phyloP scores from a whole-genome alignment of 495 filamentous ascomycete genomes.

The Choiromyces venosus region DNA sequence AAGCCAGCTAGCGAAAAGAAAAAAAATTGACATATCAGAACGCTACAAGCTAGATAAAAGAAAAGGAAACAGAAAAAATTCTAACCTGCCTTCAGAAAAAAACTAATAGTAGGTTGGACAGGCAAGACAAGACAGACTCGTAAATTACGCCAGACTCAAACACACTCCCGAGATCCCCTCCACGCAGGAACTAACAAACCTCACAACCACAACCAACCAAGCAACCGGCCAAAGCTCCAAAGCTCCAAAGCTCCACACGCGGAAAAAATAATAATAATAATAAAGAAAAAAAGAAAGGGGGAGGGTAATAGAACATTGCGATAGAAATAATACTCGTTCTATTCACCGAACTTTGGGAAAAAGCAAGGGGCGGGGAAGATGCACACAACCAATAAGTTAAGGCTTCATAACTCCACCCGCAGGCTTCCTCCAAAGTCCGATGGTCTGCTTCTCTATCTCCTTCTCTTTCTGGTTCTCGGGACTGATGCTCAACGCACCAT shows the following conservation, averaged over 20 bases:
- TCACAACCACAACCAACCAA: neutral
- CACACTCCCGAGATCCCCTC: neutral
- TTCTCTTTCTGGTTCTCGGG: conserved; percentile 52
- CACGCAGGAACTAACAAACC: neutral
- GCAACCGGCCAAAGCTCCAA: neutral
- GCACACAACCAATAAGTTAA: conserved; percentile 5
- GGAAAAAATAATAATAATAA: neutral
- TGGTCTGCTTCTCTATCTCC: conserved; percentile 45
- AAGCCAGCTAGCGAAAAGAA: neutral
- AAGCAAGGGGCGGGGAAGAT: neutral
- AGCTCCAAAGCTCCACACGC: too few relatives aligned
- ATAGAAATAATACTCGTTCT: neutral
- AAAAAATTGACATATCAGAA: neutral
- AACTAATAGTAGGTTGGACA: neutral
- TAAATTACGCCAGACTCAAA: neutral
- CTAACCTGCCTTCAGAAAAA: neutral
- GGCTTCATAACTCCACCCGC: conserved; percentile 41
- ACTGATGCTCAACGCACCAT: conserved; percentile 62
- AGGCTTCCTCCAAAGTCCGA: conserved; percentile 42
- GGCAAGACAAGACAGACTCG: neutral
- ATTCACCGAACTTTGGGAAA: neutral
- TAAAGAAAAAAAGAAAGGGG: neutral
- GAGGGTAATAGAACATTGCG: neutral
- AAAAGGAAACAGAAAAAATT: neutral
- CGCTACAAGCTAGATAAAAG: neutral